A percentile compares a stretch with the other conserved stretches of the same genome.
phyloP scores from a whole-genome alignment of 768 basidiomycete genomes.

The Russula compacta region DNA sequence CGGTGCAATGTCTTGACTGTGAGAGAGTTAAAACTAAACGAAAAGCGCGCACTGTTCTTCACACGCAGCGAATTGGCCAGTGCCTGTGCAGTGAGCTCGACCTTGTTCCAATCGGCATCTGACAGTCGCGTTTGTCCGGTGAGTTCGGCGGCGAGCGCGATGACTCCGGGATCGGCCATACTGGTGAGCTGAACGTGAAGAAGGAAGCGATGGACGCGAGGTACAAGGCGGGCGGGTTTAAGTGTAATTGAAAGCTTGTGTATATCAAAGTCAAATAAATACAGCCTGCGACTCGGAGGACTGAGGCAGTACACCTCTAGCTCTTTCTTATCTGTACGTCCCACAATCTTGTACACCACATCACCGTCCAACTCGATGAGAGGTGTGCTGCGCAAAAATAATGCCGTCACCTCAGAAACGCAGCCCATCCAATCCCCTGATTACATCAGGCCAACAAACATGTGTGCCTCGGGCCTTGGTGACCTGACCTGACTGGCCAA shows the following conservation, averaged over 20 bases:
- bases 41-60: conserved; percentile 10
- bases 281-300: too few species aligned
- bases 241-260: background rate
- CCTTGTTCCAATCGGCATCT: conserved; percentile 17
- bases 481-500: too few species aligned
- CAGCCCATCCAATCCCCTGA: background rate
- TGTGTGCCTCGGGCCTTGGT: too few species aligned
- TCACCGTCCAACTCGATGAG: background rate
- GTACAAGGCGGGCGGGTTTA: background rate
- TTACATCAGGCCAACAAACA: background rate
- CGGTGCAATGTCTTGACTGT: background rate
- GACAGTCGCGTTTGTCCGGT: conserved; percentile 5
- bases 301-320: too few species aligned
- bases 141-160: conserved; percentile 14
- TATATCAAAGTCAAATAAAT: background rate
- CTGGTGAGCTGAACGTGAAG: background rate
- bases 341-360: background rate
- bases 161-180: conserved; percentile 11
- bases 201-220: background rate
- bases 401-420: background rate
- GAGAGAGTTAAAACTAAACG: background rate
- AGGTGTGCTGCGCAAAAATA: background rate
- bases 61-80: conserved; percentile 14
- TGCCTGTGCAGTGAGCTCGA: conserved; percentile 12
- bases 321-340: background rate